Conservation (phyloP, 768 basidiomycete species). For the Gyrodon lividus region DNA sequence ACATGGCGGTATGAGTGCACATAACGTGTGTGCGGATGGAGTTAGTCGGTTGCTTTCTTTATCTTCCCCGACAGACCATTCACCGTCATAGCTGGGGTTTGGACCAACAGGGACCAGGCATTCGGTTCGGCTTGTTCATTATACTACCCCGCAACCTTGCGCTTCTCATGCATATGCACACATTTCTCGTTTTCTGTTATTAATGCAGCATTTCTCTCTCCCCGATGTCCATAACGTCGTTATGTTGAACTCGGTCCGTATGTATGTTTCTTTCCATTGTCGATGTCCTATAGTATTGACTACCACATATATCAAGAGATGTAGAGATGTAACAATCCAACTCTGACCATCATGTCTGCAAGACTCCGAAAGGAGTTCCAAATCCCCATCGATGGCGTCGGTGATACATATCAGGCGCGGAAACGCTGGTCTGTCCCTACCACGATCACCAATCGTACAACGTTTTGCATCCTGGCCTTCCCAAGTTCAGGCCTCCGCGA, state of each 20-base stretch:
- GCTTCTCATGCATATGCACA: slow-evolving; percentile 5
- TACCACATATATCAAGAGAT: slow-evolving; percentile 26
- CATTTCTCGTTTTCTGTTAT: slow-evolving; percentile 7
- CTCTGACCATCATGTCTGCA: neutral
- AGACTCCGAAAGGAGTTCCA: neutral
- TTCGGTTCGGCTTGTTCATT: slow-evolving; percentile 8
- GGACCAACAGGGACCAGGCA: slow-evolving; percentile 25
- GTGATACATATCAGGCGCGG: no score
- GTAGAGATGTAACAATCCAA: slow-evolving; percentile 25
- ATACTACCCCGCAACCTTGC: slow-evolving; percentile 6
- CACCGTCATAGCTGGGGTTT: slow-evolving; percentile 8
- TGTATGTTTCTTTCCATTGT: slow-evolving; percentile 8
- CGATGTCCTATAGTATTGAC: slow-evolving; percentile 21
- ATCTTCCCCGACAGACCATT: slow-evolving; percentile 1
- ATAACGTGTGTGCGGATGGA: slow-evolving; percentile 3
- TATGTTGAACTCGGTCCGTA: slow-evolving; percentile 1
- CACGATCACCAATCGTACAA: slow-evolving; percentile 67
- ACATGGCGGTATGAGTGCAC: slow-evolving; percentile 30
- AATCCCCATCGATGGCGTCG: neutral
- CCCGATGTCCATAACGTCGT: neutral
- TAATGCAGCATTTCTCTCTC: slow-evolving; percentile 8
- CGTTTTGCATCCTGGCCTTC: slow-evolving; percentile 61
- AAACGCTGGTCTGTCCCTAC: no score
- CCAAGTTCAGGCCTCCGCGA: slow-evolving; percentile 82
- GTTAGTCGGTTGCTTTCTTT: slow-evolving; percentile 12